Evolutionary conservation across 805 yeast species (phyloP).

Genomic region (Candida berthetii): DNA sequence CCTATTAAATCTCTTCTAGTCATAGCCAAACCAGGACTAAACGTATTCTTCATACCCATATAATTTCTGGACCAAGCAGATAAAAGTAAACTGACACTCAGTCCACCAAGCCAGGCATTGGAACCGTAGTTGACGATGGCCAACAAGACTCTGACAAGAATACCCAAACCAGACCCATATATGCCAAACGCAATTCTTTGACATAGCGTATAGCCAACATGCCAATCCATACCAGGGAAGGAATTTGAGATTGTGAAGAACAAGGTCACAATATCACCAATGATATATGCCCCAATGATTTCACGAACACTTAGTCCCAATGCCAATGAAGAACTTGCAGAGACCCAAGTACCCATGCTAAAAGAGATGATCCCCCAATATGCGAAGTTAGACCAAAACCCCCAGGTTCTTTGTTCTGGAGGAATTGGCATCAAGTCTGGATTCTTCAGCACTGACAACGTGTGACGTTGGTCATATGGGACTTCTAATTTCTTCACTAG

Average conservation of each 20-base stretch:
- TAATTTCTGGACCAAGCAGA: conserved; percentile 34
- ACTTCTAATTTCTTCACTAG: neutral
- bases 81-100: conserved; percentile 30
- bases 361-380: conserved; percentile 41
- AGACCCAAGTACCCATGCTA: conserved; percentile 38
- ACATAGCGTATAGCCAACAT: conserved; percentile 36
- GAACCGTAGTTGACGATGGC: conserved; percentile 43
- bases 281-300: conserved; percentile 32
- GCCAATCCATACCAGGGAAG: conserved; percentile 42
- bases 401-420: conserved; percentile 27
- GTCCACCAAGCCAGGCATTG: conserved; percentile 39
- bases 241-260: conserved; percentile 38
- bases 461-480: neutral
- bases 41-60: conserved; percentile 25
- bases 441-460: neutral
- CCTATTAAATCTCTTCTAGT: conserved; percentile 21
- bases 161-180: conserved; percentile 35
- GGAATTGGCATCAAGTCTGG: conserved; percentile 7
- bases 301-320: conserved; percentile 40
- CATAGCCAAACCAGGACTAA: conserved; percentile 25
- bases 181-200: conserved; percentile 43
- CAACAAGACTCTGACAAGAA: conserved; percentile 34
- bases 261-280: conserved; percentile 42
- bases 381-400: conserved; percentile 31
- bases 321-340: conserved; percentile 37